phyloP scores from a whole-genome alignment of 768 basidiomycete species.

The Xerocomellus chrysenteron region DNA sequence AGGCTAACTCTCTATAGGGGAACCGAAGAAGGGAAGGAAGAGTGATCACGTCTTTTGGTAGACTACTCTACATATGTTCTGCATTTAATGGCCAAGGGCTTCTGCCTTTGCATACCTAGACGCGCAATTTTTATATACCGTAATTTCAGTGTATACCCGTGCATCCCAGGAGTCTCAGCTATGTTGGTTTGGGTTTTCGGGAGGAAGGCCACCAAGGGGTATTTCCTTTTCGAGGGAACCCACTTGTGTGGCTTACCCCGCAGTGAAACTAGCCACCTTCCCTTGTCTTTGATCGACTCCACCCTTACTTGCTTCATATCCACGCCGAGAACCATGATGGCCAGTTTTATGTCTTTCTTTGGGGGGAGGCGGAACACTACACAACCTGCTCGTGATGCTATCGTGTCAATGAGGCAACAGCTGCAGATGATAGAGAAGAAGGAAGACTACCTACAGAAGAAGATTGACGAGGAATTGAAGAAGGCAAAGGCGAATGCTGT shows the following conservation, averaged over 20 bases:
- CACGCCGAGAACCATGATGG: constrained; percentile 53
- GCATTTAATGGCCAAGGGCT: constrained; percentile 25
- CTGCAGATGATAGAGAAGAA: constrained; percentile 99
- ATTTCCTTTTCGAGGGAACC: constrained; percentile 28
- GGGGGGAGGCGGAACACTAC: constrained; percentile 80
- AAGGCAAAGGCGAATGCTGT: constrained; percentile 93
- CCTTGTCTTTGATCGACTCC: neutral
- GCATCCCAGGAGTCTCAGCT: neutral
- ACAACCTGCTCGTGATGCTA: constrained; percentile 86
- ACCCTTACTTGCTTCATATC: constrained; percentile 1
- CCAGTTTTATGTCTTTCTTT: constrained; percentile 85
- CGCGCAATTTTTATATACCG: constrained; percentile 29
- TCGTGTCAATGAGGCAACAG: constrained; percentile 89
- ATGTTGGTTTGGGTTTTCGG: too few relatives aligned
- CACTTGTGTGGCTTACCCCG: constrained; percentile 9
- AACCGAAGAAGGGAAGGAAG: constrained; percentile 21
- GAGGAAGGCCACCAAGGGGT: constrained; percentile 1
- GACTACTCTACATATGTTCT: constrained; percentile 22
- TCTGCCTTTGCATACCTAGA: constrained; percentile 28
- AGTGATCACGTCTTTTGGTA: constrained; percentile 24
- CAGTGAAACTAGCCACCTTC: constrained; percentile 7
- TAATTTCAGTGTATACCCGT: constrained; percentile 17
- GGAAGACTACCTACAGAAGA: constrained; percentile 94
- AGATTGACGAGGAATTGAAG: constrained; percentile 91
- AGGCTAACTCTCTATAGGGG: constrained; percentile 20